These are phyloP conservation scores for Intubia oerlemansii DNA, from an alignment of 2,329 filamentous ascomycete species.

Conservation along the genomic window DNA sequence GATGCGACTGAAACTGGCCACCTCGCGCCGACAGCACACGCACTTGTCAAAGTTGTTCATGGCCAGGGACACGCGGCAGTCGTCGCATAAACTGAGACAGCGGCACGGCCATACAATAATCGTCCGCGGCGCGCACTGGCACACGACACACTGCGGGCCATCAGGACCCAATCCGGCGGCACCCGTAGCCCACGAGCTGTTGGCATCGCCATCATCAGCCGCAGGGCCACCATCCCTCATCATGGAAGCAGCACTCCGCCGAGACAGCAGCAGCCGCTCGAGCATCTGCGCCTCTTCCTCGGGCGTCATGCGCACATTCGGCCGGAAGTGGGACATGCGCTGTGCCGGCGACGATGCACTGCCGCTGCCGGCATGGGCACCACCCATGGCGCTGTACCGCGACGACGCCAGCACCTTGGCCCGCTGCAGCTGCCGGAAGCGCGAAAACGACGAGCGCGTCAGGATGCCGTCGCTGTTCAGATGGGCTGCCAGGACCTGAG, in stretches of 20 bases:
- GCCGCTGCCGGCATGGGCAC: constrained; percentile 11
- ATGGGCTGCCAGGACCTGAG: constrained; percentile 61
- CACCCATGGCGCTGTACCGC: constrained; percentile 8
- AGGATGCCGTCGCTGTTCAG: constrained; percentile 49
- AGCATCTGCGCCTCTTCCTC: constrained; percentile 40
- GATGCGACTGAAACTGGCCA: constrained; percentile 73
- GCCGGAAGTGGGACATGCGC: constrained; percentile 11
- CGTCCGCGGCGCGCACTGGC: constrained; percentile 65
- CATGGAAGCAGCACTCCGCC: constrained; percentile 18
- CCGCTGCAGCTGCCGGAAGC: constrained; percentile 45
- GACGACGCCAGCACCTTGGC: constrained; percentile 36
- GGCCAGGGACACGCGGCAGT: constrained; percentile 78
- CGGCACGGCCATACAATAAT: constrained; percentile 94
- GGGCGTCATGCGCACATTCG: constrained; percentile 21
- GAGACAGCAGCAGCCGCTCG: constrained; percentile 36
- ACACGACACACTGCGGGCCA: constrained; percentile 79
- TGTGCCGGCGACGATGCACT: constrained; percentile 4
- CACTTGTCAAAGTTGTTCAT: constrained; percentile 97
- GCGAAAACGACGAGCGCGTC: constrained; percentile 60
- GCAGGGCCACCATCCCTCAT: no score
- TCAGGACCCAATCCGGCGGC: constrained; percentile 48
- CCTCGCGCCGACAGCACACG: constrained; percentile 77
- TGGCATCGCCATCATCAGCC: constrained; percentile 1
- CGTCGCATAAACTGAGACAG: constrained; percentile 84
- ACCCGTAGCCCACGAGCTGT: constrained; percentile 41